A percentile compares a stretch with the other conserved stretches of the same genome.
Evolutionary conservation across 148 eudicot species (phyloP).

Genomic region (Camellia lanceoleosa): DNA sequence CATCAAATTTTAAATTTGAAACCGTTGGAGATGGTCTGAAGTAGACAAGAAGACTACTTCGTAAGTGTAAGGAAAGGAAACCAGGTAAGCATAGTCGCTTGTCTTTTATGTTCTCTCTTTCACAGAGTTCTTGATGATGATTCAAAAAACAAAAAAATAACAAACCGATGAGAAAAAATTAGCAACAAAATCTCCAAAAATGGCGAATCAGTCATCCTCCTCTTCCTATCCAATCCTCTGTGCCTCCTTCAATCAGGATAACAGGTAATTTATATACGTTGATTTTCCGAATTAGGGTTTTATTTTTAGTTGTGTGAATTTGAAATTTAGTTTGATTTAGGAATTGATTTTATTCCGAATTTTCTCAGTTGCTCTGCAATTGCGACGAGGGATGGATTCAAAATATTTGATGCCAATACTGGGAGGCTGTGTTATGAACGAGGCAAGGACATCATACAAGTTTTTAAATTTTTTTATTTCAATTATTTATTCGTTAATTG

Average conservation of each 20-base stretch:
- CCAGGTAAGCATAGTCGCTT: too few species aligned
- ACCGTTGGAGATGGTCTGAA: too few species aligned
- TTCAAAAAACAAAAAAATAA: too few species aligned
- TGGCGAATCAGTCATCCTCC: conserved; percentile 14
- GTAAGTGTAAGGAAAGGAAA: too few species aligned
- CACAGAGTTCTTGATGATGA: too few species aligned
- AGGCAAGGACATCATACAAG: conserved; percentile 32
- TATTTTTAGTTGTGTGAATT: not conserved
- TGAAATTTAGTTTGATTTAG: not conserved
- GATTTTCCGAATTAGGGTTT: not conserved
- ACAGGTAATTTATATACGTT: conserved; percentile 12
- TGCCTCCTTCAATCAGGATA: conserved; percentile 26
- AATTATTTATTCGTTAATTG: not conserved
- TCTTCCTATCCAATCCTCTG: conserved; percentile 19
- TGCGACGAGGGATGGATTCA: conserved; percentile 82
- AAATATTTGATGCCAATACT: conserved; percentile 62
- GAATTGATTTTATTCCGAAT: not conserved
- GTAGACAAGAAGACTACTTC: too few species aligned
- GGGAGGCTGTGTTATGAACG: conserved; percentile 72
- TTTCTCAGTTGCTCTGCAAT: conserved; percentile 67
- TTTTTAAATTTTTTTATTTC: too few species aligned
- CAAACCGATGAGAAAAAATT: not conserved
- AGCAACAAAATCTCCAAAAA: not conserved
- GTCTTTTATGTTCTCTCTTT: too few species aligned
- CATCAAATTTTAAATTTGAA: too few species aligned